Percentiles rank a stretch among this genome's conserved stretches.
These are phyloP conservation scores for Linnemannia schmuckeri DNA, from an alignment of 192 early-diverging fungal species.

Conservation along the genomic window DNA sequence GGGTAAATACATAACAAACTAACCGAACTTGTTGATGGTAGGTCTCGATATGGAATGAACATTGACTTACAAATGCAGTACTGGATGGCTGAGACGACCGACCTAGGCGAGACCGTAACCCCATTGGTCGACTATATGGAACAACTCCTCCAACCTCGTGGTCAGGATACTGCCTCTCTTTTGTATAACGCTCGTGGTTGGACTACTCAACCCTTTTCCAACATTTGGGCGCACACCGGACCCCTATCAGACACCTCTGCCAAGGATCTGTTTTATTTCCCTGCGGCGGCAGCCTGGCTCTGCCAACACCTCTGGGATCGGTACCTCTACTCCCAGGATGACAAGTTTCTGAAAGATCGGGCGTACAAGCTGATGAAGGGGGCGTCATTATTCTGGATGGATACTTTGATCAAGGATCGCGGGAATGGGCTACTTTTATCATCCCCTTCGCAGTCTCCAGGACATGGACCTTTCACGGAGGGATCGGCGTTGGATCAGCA, in stretches of 20 bases:
- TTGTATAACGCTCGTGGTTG: slow-evolving; percentile 26
- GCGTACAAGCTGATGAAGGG: slow-evolving; percentile 33
- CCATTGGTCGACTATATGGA: slow-evolving; percentile 38
- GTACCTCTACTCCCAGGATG: slow-evolving; percentile 19
- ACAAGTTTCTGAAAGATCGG: slow-evolving; percentile 11
- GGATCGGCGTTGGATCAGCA: slow-evolving; percentile 26
- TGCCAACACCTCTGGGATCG: slow-evolving; percentile 28
- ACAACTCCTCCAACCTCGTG: slow-evolving; percentile 22
- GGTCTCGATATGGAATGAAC: slow-evolving; percentile 14
- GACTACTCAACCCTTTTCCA: slow-evolving; percentile 27
- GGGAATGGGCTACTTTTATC: slow-evolving; percentile 1
- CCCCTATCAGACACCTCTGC: slow-evolving; percentile 6
- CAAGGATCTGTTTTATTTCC: slow-evolving; percentile 23
- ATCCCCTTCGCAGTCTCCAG: slow-evolving; percentile 14
- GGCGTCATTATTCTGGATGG: slow-evolving; percentile 22
- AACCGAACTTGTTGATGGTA: not conserved
- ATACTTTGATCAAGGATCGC: slow-evolving; percentile 1
- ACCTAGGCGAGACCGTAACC: slow-evolving; percentile 24
- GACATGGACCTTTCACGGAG: slow-evolving; percentile 19
- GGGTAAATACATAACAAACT: not conserved
- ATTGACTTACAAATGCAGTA: slow-evolving; percentile 16
- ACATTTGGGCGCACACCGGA: slow-evolving; percentile 41
- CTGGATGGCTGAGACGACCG: slow-evolving; percentile 22
- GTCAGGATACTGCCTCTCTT: slow-evolving; percentile 19
- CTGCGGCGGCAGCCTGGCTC: slow-evolving; percentile 37